Evolutionary conservation across 169 alveolate species (phyloP).

Genomic region (Eimeria praecox): DNA sequence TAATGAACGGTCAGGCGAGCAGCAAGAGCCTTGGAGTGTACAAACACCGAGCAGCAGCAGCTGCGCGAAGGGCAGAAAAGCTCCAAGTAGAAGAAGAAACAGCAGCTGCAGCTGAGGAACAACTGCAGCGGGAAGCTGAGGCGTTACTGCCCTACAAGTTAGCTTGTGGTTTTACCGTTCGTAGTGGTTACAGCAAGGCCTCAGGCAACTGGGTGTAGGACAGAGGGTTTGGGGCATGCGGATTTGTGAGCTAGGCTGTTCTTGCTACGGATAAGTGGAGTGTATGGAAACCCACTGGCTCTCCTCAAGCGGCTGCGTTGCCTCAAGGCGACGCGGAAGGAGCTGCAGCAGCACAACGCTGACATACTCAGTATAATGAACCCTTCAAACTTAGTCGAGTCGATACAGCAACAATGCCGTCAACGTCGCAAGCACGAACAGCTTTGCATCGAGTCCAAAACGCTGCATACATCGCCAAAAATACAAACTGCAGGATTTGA

Average conservation of each 20-base stretch:
- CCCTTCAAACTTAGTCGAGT: neutral
- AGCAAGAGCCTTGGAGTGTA: conserved; percentile 22
- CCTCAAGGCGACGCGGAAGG: conserved; percentile 39
- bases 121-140: conserved; percentile 48
- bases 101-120: conserved; percentile 53
- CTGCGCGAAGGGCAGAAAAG: conserved; percentile 36
- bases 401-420: neutral
- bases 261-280: conserved; percentile 41
- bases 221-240: neutral
- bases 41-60: conserved; percentile 41
- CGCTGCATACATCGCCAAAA: neutral
- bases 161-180: neutral
- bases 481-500: neutral
- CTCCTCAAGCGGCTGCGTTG: conserved; percentile 56
- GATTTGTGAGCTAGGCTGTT: conserved; percentile 39
- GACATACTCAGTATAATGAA: neutral
- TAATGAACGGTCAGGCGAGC: conserved; percentile 51
- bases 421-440: neutral
- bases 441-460: neutral
- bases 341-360: conserved; percentile 44
- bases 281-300: conserved; percentile 47
- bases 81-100: conserved; percentile 36
- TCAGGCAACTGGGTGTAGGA: neutral
- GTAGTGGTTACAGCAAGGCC: neutral
- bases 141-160: conserved; percentile 49